phyloP scores from a whole-genome alignment of 2,329 filamentous ascomycete species.

The Hyphodiscus sp. region DNA sequence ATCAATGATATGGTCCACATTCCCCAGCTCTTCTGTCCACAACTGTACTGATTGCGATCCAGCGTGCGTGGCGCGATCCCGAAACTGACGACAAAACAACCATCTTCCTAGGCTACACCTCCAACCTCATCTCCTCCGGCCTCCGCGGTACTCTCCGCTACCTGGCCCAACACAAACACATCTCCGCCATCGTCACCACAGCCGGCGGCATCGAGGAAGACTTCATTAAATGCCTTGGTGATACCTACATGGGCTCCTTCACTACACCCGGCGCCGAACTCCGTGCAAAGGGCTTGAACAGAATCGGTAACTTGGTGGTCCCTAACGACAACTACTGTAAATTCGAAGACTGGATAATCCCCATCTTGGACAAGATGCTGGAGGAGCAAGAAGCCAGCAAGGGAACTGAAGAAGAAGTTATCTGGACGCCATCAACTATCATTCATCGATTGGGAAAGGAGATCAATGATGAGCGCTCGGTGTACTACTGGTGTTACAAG shows the following conservation, averaged over 20 bases:
- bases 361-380: constrained; percentile 90
- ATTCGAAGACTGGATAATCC: constrained; percentile 96
- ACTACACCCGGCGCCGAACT: constrained; percentile 68
- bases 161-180: constrained; percentile 85
- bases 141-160: constrained; percentile 87
- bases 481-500: constrained; percentile 93
- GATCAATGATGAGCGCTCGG: constrained; percentile 85
- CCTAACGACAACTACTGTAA: constrained; percentile 96
- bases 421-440: constrained; percentile 92
- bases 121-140: constrained; percentile 94
- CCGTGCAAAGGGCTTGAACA: constrained; percentile 80
- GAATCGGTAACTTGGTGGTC: constrained; percentile 92
- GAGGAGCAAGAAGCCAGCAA: constrained; percentile 83
- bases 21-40: not conserved
- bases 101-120: constrained; percentile 96
- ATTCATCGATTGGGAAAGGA: constrained; percentile 87
- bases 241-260: constrained; percentile 90
- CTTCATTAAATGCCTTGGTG: constrained; percentile 94
- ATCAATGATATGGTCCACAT: constrained; percentile 83
- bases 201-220: constrained; percentile 96
- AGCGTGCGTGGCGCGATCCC: constrained; percentile 75
- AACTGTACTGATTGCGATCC: constrained; percentile 5
- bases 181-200: constrained; percentile 90
- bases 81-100: constrained; percentile 76
- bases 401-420: constrained; percentile 60